Evolutionary conservation across 2,329 filamentous ascomycete species (phyloP).

Genomic region (Helotiales sp.): DNA sequence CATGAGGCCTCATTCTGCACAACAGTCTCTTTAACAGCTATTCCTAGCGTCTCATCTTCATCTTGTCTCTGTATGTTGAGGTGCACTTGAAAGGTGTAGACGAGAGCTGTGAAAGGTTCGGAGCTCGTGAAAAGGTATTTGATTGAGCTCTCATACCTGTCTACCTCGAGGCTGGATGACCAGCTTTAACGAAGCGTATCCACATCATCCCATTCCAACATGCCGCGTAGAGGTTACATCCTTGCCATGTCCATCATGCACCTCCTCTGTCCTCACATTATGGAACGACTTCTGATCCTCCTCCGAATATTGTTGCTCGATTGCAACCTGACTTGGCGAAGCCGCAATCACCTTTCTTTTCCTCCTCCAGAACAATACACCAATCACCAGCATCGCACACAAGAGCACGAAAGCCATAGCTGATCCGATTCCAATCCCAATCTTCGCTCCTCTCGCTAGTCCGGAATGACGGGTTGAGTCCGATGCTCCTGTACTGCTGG

Average conservation of each 20-base stretch:
- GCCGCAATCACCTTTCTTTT: neutral
- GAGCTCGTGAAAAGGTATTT: too few relatives aligned
- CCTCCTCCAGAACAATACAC: slow-evolving; percentile 1
- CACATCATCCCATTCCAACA: slow-evolving; percentile 4
- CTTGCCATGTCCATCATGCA: neutral
- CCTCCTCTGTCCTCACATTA: slow-evolving; percentile 1
- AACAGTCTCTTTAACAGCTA: too few relatives aligned
- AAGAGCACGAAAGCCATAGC: slow-evolving; percentile 3
- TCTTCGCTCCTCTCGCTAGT: slow-evolving; percentile 1
- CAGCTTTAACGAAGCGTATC: too few relatives aligned
- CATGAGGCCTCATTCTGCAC: too few relatives aligned
- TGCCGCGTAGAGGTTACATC: neutral
- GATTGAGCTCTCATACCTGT: neutral
- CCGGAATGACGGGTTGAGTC: neutral
- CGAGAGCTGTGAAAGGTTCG: too few relatives aligned
- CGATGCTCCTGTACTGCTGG: neutral
- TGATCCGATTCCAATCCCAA: slow-evolving; percentile 3
- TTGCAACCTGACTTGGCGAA: slow-evolving; percentile 7
- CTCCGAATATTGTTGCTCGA: neutral
- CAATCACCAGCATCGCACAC: neutral
- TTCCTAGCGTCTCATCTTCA: too few relatives aligned
- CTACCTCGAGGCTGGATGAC: too few relatives aligned
- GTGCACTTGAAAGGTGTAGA: too few relatives aligned
- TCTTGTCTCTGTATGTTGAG: too few relatives aligned
- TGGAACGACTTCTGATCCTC: slow-evolving; percentile 8